Evolutionary conservation across 83 land plant species (phyloP), one percentile per base, ranked within the genome.

Genomic region (Picea engelmannii): DNA sequence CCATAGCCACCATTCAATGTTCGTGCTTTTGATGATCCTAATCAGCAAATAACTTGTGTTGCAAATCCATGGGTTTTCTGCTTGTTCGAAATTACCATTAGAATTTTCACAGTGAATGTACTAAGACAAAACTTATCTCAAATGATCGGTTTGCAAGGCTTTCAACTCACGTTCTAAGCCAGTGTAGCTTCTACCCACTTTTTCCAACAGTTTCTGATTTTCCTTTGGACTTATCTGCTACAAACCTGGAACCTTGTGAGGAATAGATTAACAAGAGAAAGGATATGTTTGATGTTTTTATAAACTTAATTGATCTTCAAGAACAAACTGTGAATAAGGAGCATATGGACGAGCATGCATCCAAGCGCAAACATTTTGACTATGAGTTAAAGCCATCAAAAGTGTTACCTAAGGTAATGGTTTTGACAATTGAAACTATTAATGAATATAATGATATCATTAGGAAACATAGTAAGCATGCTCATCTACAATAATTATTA

Each of bases 131-230:
- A 47, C 87, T 90, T 64, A 79, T 78, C 42, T 79, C 91, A 8
- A 85, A 79, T 67, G 96, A 96, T 81, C 84, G 99, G 62, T 77
- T 92, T 81, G 86, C 88, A 38, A 86, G 90, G 40, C 95, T 96
- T 83, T 95, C 96, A 63, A 88, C 86, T 62, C 99, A 96, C 80
- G 67, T 96, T 24, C 80, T 95, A 31, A 84, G 78, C 31, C 99
- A 96, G 84, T 88, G 87, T 64, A 96, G 98, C 88, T 95, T 92
- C 82, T 95, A 97, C 86, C 99, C 99, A 62, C 87, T 95, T 20
- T 95, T 91, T 77, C 99, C 98, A 66, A 91, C 95, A 10, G 89
- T 91, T 44, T 82, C 84, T 85, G 91, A 86, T 23, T 83, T 93
- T 75, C 89, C 92, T 66, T 78, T 97, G 88, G 99, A 97, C 80